Base-by-base conservation (phyloP, 371 early-diverging fungal species). In the Nematocida ausubeli region DNA sequence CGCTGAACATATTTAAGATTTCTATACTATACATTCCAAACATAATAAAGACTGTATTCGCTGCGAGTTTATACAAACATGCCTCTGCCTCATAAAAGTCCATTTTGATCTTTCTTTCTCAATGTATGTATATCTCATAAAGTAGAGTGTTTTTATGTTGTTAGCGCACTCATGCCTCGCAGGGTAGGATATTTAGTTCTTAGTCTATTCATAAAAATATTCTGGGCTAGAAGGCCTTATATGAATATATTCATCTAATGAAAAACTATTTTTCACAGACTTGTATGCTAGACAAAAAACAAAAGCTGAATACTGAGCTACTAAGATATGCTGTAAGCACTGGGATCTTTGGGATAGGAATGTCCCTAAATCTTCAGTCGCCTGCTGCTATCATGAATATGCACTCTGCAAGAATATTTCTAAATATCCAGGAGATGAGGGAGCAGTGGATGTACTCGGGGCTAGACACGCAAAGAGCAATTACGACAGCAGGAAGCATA, bases 321-420 rank as follows among this genome's bases (percentile, higher is more conserved):
- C 6, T 58, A 16, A 47, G 72, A 58, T 72, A 72, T 34, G 42
- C 35, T n/a, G n/a, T 72, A 26, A 30, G 63, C 7, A 58, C 40
- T 16, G 54, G 19, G 14, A n/a, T 35, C 14, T 69, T 34, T n/a
- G 19, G 24, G 4, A 37, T 63, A 35, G 72, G 72, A 50, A 35
- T 72, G 60, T 30, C 65, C 6, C 24, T 63, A 12, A 49, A 49
- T 1, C 3, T 40, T 9, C 16, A 51, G 16, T 64, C 51, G 5
- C 26, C 49, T 32, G 26, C 56, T 42, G 78, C 78, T 4, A 56
- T 75, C 6, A 49, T 55, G 32, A 34, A 75, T 26, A 75, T 75
- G 67, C 78, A 75, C 47, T 75, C 78, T 3, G 50, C 78, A 7
- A 16, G 78, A 14, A 64, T 75, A 12, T 66, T 75, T 37, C 19